A percentile compares a stretch with the other conserved stretches of the same genome.
These are phyloP conservation scores for Dothideomycetes sp. DNA, from an alignment of 2,329 filamentous ascomycete species.

Conservation along the genomic window DNA sequence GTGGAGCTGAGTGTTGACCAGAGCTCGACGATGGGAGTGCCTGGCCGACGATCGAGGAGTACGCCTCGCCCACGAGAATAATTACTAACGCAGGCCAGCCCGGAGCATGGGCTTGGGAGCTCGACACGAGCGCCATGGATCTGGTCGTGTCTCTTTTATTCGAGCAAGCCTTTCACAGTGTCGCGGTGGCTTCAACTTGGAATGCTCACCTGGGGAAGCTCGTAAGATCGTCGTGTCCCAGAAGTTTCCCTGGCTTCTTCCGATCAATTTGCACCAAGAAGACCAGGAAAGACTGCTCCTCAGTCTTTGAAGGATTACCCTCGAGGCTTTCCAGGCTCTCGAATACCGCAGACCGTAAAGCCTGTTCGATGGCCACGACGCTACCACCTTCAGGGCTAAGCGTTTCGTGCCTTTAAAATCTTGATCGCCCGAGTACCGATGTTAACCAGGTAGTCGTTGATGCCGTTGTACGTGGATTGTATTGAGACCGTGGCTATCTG, in stretches of 20 bases:
- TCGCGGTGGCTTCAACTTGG: neutral
- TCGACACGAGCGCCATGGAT: neutral
- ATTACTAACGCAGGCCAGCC: too few relatives aligned
- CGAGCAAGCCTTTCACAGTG: too few relatives aligned
- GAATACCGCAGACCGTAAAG: slow-evolving; percentile 1
- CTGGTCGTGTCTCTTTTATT: neutral
- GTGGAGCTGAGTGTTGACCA: too few relatives aligned
- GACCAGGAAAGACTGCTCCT: neutral
- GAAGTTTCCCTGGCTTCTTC: neutral
- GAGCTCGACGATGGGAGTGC: too few relatives aligned
- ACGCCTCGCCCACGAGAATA: too few relatives aligned
- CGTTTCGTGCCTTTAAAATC: neutral
- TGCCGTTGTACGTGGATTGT: neutral
- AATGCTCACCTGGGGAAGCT: neutral
- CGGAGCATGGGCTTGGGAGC: neutral
- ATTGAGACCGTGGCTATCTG: slow-evolving; percentile 1
- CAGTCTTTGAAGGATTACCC: neutral
- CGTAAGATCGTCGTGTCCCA: neutral
- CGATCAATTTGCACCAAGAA: slow-evolving; percentile 3
- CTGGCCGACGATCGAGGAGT: too few relatives aligned
- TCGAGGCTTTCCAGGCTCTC: neutral
- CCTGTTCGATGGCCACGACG: neutral
- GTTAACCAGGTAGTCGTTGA: neutral
- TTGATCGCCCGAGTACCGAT: neutral
- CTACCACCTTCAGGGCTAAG: neutral